Conservation (phyloP, 2,329 filamentous ascomycete genomes). For the Penicillium sp. region DNA sequence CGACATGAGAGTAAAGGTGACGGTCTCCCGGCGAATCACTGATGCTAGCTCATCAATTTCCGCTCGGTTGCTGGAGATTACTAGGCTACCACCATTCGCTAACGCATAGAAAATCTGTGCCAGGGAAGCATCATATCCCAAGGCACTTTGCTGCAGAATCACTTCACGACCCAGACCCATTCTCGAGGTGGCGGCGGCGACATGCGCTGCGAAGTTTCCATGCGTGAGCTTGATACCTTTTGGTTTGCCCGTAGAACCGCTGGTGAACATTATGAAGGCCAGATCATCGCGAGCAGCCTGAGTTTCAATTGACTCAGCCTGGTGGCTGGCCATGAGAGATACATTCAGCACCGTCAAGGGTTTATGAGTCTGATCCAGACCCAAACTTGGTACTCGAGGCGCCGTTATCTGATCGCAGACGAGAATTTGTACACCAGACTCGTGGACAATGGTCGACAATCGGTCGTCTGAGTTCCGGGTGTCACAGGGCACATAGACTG, state of each 20-base stretch:
- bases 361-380: too few relatives aligned
- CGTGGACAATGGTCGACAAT: too few relatives aligned
- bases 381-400: too few relatives aligned
- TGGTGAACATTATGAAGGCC: not conserved
- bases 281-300: too few relatives aligned
- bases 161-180: not conserved
- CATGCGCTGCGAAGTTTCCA: not conserved
- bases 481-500: too few relatives aligned
- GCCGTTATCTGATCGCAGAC: too few relatives aligned
- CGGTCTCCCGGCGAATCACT: conserved; percentile 1
- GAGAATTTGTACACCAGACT: too few relatives aligned
- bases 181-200: not conserved
- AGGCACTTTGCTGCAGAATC: conserved; percentile 14
- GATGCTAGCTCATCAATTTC: conserved; percentile 10
- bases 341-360: too few relatives aligned
- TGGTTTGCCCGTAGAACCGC: not conserved
- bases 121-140: conserved; percentile 12
- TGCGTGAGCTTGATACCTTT: not conserved
- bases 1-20: conserved; percentile 12
- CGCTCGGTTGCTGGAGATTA: not conserved
- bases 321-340: too few relatives aligned
- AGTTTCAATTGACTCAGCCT: too few relatives aligned
- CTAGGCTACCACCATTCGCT: conserved; percentile 7
- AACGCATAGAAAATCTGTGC: conserved; percentile 12
- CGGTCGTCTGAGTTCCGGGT: too few relatives aligned